Conservation (phyloP, 192 early-diverging fungal genomes). For the Piromyces finnis region DNA sequence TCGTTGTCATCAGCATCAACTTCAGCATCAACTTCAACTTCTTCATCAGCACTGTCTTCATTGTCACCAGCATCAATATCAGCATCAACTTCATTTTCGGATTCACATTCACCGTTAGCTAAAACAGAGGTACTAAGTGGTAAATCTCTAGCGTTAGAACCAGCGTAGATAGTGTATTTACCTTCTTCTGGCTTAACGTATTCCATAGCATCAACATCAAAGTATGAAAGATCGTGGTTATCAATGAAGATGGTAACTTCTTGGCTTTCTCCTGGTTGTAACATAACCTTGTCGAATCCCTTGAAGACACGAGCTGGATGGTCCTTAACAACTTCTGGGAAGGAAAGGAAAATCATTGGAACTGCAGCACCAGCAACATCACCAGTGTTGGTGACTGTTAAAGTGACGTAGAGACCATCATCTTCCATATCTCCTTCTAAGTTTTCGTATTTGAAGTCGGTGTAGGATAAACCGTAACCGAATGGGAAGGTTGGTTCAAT, state of each 20-base stretch:
- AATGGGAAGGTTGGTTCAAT: slow-evolving; percentile 24
- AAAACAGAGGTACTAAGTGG: too few relatives aligned
- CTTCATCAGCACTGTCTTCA: too few relatives aligned
- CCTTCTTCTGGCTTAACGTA: slow-evolving; percentile 26
- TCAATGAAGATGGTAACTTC: slow-evolving; percentile 4
- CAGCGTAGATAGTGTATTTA: slow-evolving; percentile 21
- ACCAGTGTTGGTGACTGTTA: not conserved
- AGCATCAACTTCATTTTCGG: too few relatives aligned
- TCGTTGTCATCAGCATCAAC: too few relatives aligned
- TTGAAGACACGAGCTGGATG: slow-evolving; percentile 25
- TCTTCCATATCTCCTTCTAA: not conserved
- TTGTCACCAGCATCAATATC: too few relatives aligned
- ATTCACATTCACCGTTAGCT: too few relatives aligned
- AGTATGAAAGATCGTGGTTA: slow-evolving; percentile 6
- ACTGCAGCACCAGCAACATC: too few relatives aligned
- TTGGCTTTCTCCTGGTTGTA: slow-evolving; percentile 18
- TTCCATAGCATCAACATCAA: slow-evolving; percentile 6
- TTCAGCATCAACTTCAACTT: too few relatives aligned
- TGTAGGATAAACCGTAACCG: slow-evolving; percentile 46
- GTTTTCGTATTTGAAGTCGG: slow-evolving; percentile 23
- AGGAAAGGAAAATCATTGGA: too few relatives aligned
- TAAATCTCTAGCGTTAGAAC: slow-evolving; percentile 23
- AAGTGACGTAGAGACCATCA: not conserved
- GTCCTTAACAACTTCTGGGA: too few relatives aligned
- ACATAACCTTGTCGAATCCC: slow-evolving; percentile 22